A percentile compares a stretch with the other conserved stretches of the same genome.
phyloP scores from a whole-genome alignment of 495 filamentous ascomycete genomes.

The Oidiodendron maius region DNA sequence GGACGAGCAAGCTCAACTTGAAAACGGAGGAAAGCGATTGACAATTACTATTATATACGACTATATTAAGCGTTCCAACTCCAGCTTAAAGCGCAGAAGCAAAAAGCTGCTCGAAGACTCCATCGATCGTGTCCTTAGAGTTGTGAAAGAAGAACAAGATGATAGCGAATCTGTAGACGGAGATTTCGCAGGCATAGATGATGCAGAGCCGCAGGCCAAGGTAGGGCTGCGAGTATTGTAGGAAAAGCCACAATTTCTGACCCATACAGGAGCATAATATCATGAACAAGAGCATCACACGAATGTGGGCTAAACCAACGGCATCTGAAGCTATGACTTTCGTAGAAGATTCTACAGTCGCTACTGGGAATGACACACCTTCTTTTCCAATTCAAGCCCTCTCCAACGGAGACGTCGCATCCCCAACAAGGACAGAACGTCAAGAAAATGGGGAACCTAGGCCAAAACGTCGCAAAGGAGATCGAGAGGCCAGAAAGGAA shows the following conservation, averaged over 20 bases:
- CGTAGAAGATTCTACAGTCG: conserved; percentile 15
- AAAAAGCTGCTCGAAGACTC: conserved; percentile 78
- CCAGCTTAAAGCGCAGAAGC: conserved; percentile 70
- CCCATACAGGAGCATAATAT: conserved; percentile 52
- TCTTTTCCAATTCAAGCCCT: conserved; percentile 14
- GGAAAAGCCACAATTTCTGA: background rate
- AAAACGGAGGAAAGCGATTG: conserved; percentile 39
- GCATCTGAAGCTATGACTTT: conserved; percentile 27
- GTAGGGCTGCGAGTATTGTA: conserved; percentile 8
- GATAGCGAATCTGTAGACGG: conserved; percentile 57
- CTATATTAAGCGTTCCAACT: conserved; percentile 75
- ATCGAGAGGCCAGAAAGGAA: conserved; percentile 30
- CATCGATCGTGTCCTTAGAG: conserved; percentile 76
- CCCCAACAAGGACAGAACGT: conserved; percentile 25
- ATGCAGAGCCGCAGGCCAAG: conserved; percentile 22
- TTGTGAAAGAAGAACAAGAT: conserved; percentile 60
- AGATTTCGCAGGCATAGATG: conserved; percentile 57
- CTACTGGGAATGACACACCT: conserved; percentile 13
- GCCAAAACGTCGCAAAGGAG: conserved; percentile 57
- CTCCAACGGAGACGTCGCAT: conserved; percentile 26
- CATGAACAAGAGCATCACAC: conserved; percentile 70
- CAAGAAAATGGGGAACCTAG: conserved; percentile 63
- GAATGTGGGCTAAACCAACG: conserved; percentile 53
- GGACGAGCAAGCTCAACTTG: conserved; percentile 50
- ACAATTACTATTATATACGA: conserved; percentile 65